Evolutionary conservation across 345 rosid species (phyloP), one percentile per base, ranked within the genome.

Genomic region (Kandelia obovata): DNA sequence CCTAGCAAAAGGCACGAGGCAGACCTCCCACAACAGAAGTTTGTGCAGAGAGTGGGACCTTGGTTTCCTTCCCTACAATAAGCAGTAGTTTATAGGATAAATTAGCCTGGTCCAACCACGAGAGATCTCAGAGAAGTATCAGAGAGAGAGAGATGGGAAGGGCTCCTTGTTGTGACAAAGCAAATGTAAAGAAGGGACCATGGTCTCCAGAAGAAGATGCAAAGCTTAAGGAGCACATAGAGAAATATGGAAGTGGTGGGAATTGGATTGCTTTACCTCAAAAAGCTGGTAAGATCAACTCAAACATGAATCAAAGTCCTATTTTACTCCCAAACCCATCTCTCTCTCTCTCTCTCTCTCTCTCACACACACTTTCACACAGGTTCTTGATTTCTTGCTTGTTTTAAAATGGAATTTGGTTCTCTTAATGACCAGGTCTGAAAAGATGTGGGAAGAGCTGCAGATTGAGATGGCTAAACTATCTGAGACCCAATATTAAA

Each of bases 371-470:
- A 43, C n/a, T n/a, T n/a, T n/a, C 4, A 3, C 49, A 43, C 23
- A 17, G 37, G 17, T 16, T 19, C 19, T 10, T 26, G 37, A 28
- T 37, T 6, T 35, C 28, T 43, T 19, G 16, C 7, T 21, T 55
- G 17, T 58, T 64, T 26, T 28, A 52, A 62, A 49, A 31, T 52
- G 47, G 58, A 17, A 32, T 27, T 59, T 67, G 62, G 26, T 70
- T 64, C 31, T 63, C 31, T 58, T 71, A 19, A 65, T 74, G 61
- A 26, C 43, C 65, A 91, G 98, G 96, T 57, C 77, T 93, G 73
- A 89, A 81, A 81, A 93, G 98, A 80, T 91, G 98, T 84, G 98
- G 98, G 31, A 93, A 93, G 83, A 93, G 98, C 78, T 93, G 98
- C 75, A 89, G 97, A 77, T 70, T 93, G 75, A 84, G 98, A 80